Conservation (phyloP, 768 basidiomycete genomes). For the Serpula lacrymans region DNA sequence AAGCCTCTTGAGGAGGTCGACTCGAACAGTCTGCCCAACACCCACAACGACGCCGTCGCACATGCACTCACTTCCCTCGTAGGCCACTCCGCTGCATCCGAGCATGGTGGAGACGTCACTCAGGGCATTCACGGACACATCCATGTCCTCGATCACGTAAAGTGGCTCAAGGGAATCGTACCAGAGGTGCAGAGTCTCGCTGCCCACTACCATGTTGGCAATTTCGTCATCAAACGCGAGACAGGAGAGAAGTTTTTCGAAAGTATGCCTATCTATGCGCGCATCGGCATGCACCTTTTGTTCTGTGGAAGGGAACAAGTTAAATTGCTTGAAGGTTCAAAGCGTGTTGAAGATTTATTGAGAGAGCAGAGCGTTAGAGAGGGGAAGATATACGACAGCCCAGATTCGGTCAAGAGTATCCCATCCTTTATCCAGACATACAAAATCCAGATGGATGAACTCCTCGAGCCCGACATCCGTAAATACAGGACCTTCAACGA, state of each 20-base stretch:
- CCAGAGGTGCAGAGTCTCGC: conserved; percentile 57
- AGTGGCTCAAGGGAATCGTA: conserved; percentile 45
- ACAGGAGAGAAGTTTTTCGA: conserved; percentile 58
- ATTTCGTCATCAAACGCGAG: conserved; percentile 50
- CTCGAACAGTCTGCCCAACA: conserved; percentile 11
- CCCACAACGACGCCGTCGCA: conserved; percentile 17
- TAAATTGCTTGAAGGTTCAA: conserved; percentile 43
- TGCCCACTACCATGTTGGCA: conserved; percentile 51
- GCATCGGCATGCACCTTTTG: conserved; percentile 75
- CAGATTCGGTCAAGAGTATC: conserved; percentile 48
- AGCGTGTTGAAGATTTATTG: conserved; percentile 47
- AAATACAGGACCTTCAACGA: conserved; percentile 73
- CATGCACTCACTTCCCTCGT: conserved; percentile 17
- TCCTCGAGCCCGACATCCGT: conserved; percentile 56
- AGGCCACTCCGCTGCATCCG: conserved; percentile 16
- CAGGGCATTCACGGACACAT: conserved; percentile 32
- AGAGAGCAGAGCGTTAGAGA: conserved; percentile 53
- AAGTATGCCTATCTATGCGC: conserved; percentile 69
- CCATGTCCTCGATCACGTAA: conserved; percentile 23
- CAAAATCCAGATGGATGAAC: conserved; percentile 51
- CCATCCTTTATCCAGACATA: conserved; percentile 57
- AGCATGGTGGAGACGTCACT: conserved; percentile 11
- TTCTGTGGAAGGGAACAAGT: conserved; percentile 57
- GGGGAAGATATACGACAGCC: conserved; percentile 54
- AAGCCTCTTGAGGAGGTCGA: conserved; percentile 30